These are phyloP conservation scores for Yamadazyma paraphyllophila DNA, from an alignment of 805 yeast genomes.

Conservation along the genomic window DNA sequence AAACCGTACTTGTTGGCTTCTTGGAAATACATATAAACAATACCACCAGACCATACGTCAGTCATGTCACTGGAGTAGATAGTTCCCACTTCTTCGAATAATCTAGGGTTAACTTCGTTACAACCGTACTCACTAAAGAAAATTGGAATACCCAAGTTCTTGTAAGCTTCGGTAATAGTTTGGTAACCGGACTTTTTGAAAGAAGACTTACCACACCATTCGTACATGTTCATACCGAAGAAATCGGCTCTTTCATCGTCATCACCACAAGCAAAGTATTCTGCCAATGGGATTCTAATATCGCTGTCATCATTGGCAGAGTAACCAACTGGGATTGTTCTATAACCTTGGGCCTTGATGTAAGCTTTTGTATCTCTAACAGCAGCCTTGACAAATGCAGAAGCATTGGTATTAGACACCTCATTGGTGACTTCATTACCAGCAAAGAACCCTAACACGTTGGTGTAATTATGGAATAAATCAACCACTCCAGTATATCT, in stretches of 20 bases:
- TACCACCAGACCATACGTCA: slow-evolving; percentile 87
- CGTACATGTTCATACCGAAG: slow-evolving; percentile 87
- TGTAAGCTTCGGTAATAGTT: slow-evolving; percentile 61
- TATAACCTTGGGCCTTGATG: slow-evolving; percentile 57
- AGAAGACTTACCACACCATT: slow-evolving; percentile 75
- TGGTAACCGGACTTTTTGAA: slow-evolving; percentile 63
- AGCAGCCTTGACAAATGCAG: slow-evolving; percentile 82
- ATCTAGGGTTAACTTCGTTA: slow-evolving; percentile 66
- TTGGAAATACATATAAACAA: slow-evolving; percentile 81
- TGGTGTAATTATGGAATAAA: slow-evolving; percentile 63
- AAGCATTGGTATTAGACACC: slow-evolving; percentile 63
- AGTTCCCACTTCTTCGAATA: slow-evolving; percentile 68
- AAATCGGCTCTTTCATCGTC: slow-evolving; percentile 66
- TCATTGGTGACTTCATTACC: slow-evolving; percentile 83
- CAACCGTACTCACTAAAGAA: slow-evolving; percentile 87
- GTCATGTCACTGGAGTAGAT: slow-evolving; percentile 69
- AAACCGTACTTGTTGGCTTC: slow-evolving; percentile 76
- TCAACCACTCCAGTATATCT: slow-evolving; percentile 74
- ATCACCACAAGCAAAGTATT: slow-evolving; percentile 75
- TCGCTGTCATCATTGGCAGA: slow-evolving; percentile 73
- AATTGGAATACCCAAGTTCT: slow-evolving; percentile 64
- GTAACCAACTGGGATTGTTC: slow-evolving; percentile 77
- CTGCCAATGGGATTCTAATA: slow-evolving; percentile 67
- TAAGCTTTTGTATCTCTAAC: slow-evolving; percentile 73
- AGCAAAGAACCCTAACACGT: slow-evolving; percentile 78